Evolutionary conservation across 31 red algal species (phyloP), one percentile per base, ranked within the genome.

Genomic region (Porphyra umbilicalis): DNA sequence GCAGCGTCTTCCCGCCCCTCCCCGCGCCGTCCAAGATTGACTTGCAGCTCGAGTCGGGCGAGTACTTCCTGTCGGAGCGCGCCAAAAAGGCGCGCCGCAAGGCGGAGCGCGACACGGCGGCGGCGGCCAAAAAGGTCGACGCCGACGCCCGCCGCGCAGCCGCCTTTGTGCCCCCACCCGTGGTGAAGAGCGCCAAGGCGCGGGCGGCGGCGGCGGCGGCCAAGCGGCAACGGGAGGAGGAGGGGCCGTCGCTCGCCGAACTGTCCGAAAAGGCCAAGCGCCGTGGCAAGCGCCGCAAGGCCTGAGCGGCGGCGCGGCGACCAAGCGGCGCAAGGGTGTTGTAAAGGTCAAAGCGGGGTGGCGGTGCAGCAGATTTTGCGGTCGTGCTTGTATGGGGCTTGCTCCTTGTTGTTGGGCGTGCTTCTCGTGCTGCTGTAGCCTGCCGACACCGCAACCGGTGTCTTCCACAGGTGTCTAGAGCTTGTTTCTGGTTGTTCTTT

Each of bases 31-130:
- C 87, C 20, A 97, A 98, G 89, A 36, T 95, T 32, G 96, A 98
- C 80, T 36, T 90, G 40, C 84, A 90, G 81, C 85, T 98, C n/a
- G 92, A 98, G 76, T 87, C 85, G 74, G 96, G 96, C 38, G 96
- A 98, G 77, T 98, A 98, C 86, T 98, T 98, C 81, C 83, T 98
- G 84, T 78, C 38, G 36, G 88, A 94, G 80, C 80, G 87, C 25
- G 34, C 30, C 35, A 71, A 76, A 5, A 84, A 82, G 35, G 40
- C 74, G 46, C 76, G 38, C n/a, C 32, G 77, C n/a, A 79, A 44
- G 14, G 77, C n/a, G 25, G 84, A 87, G 39, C 42, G 87, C 34
- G 83, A 80, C 57, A 77, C 36, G 13, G 30, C 31, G 9, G 78
- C 85, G 31, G 77, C 40, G 34, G 33, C 0, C 0, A 87, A 77